These are phyloP conservation scores for Suillus ampliporus DNA, from an alignment of 768 basidiomycete genomes.

Conservation along the genomic window DNA sequence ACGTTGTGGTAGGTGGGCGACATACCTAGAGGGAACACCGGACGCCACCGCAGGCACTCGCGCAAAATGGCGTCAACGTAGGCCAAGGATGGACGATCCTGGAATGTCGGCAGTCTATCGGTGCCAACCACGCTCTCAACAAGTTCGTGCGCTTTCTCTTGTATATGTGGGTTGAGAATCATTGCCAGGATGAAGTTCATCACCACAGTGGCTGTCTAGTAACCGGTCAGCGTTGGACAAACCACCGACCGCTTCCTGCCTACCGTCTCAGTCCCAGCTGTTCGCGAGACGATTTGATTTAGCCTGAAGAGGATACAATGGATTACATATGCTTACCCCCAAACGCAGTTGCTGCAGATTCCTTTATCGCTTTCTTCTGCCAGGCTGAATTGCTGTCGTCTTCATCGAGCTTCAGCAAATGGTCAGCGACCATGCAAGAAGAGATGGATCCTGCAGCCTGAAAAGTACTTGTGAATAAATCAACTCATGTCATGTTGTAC, in stretches of 20 bases:
- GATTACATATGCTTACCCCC: conserved; percentile 9
- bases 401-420: conserved; percentile 8
- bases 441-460: conserved; percentile 5
- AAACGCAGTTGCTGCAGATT: conserved; percentile 11
- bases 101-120: conserved; percentile 12
- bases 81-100: conserved; percentile 3
- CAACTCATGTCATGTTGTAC: background rate
- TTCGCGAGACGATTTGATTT: background rate
- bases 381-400: background rate
- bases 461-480: background rate
- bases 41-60: conserved; percentile 13
- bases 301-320: background rate
- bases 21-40: conserved; percentile 12
- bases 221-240: background rate
- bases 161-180: conserved; percentile 14
- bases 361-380: conserved; percentile 1
- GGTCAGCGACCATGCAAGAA: conserved; percentile 18
- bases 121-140: conserved; percentile 10
- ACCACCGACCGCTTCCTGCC: background rate
- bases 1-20: background rate
- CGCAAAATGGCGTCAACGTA: conserved; percentile 15
- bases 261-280: conserved; percentile 17
- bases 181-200: conserved; percentile 17
- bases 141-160: conserved; percentile 13
- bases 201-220: conserved; percentile 10